Conservation (phyloP, 1,284 basidiomycete genomes). For the Cystobasidium pallidum region DNA sequence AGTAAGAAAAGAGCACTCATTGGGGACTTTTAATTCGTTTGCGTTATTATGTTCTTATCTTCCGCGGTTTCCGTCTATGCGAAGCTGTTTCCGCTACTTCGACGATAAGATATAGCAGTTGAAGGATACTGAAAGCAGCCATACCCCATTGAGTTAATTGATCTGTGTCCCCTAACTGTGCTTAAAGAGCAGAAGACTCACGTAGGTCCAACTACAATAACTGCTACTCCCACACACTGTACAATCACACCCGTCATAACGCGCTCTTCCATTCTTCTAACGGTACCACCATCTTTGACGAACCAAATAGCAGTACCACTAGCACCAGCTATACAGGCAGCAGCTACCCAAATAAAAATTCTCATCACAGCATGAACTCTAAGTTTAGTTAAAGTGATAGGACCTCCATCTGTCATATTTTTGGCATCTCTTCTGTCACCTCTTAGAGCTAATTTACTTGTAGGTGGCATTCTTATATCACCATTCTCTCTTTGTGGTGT, state of each 20-base stretch:
- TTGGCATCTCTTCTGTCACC: conserved; percentile 9
- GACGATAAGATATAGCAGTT: neutral
- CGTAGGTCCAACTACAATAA: conserved; percentile 27
- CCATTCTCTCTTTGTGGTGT: neutral
- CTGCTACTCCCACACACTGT: conserved; percentile 6
- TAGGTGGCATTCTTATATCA: neutral
- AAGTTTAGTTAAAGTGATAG: conserved; percentile 18
- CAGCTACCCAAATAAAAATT: conserved; percentile 17
- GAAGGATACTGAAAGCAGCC: neutral
- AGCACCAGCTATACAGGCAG: conserved; percentile 2
- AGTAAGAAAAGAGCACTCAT: too few relatives aligned
- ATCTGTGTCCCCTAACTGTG: too few relatives aligned
- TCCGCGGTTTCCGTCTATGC: neutral
- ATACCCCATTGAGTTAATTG: too few relatives aligned
- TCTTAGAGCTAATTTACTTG: conserved; percentile 3
- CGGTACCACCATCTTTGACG: conserved; percentile 2
- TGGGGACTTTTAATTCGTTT: too few relatives aligned
- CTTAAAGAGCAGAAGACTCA: too few relatives aligned
- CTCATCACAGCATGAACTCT: conserved; percentile 18
- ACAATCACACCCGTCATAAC: conserved; percentile 8
- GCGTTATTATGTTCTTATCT: neutral
- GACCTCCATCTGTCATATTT: conserved; percentile 25
- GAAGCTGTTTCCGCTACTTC: neutral
- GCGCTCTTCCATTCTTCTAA: neutral
- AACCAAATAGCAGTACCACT: conserved; percentile 22